Base-by-base conservation (phyloP, 2,329 filamentous ascomycete genomes). In the Myriosclerotinia scirpicola region DNA sequence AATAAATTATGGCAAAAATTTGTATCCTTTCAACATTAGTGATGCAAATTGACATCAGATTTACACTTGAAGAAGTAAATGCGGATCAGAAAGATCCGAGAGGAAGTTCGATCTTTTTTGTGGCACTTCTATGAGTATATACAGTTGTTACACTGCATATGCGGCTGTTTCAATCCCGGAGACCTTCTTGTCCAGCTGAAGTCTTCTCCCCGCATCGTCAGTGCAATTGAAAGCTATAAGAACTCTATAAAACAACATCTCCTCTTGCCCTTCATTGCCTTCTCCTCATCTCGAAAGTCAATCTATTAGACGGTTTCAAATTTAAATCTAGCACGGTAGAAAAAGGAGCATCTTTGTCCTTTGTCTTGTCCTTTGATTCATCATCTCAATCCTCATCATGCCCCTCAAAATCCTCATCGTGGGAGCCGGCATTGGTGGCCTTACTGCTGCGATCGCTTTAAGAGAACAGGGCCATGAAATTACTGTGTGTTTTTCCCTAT, bases 401-500 rank as follows among this genome's bases (percentile, higher is more conserved):
- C 30, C 61, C 7, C 50, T 65, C 17, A 59, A 50, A 38, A 80
- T 85, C 40, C 75, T 85, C 42, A 81, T 85, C 59, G 81, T 85
- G 7, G 84, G 84, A 17, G 80, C 80, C 70, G 86, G 86, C 9
- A 85, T 88, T 64, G 86, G 84, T 54, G 86, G 86, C 26, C 78
- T 88, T 42, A 85, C 85, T 11, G 84, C 85, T 14, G 83, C 85
- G 26, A 85, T 88, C 66, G 85, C 88, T 77, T 86, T 84, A 71
- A 77, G 82, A 58, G 81, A 84, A 26, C 85, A 88, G 75, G 86
- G 85, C 8, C 64, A 68, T 66, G 44, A 61, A 59, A 20, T 65
- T 34, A 56, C n/a, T 14, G 55, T 65, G 26, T 7, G 42, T 48
- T 30, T 64, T 2, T 2, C 22, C 12, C 4, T 12, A 6, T 12